Base-by-base conservation (phyloP, 495 filamentous ascomycete species). In the Coniosporium apollinis region DNA sequence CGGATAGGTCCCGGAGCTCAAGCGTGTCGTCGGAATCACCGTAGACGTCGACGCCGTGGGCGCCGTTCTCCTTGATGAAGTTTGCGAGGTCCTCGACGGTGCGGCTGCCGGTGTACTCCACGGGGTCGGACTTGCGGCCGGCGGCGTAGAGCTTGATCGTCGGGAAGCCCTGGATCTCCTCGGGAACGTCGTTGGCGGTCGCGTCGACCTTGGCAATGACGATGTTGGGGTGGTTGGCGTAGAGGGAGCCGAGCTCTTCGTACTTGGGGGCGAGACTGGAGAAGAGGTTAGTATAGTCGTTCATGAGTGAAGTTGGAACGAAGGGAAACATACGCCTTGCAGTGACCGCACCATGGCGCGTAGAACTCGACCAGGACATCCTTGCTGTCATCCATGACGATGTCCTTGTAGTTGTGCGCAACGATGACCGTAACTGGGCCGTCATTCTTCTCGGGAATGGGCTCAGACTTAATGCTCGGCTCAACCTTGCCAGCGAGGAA, bases 281-380 rank as follows among this genome's bases (percentile, higher is more conserved):
- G 26, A 22, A 18, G 20, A 6, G 16, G 4, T 34, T n/a, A 28
- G 19, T 2, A 17, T 18, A 36, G 58, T 36, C 58, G 52, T 28
- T 21, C 33, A 10, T 8, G 0, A 26, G 11, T 19, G 6, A 19
- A 18, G 21, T 41, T 7, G 10, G 11, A 19, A 17, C 19, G 28
- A 31, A 9, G 8, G 6, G 24, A 29, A 21, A 60, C 62, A 53
- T 61, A 71, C 60, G 83, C 79, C 68, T 97, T 97, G 79, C 89
- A 97, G 71, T 97, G 89, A 46, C 89, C 89, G 56, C 91, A 99
- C 91, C 89, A 96, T 28, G 91, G 91, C 17, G 89, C 89, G 58
- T 91, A 99, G 69, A 94, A 99, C 66, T 99, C 89, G 39, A 94
- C 70, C 43, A 99, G 70, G 29, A 99, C 89, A 61, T 99, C 89